Conservation (phyloP, 768 basidiomycete genomes). For the Gymnopilus junonius region DNA sequence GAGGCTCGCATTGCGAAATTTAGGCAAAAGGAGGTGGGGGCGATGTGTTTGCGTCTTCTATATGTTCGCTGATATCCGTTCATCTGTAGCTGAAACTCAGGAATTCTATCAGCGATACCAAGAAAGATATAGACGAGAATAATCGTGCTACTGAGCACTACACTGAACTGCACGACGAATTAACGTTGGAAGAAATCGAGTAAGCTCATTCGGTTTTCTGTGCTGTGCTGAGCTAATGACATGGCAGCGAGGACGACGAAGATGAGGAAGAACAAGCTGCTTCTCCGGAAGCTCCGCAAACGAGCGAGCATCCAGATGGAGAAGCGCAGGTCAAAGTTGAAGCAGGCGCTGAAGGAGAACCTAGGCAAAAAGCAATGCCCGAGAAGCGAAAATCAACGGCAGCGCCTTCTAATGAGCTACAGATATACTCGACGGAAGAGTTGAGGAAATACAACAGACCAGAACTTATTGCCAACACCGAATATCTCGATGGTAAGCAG, state of each 20-base stretch:
- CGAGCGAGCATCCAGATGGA: slow-evolving; percentile 26
- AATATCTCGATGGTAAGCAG: slow-evolving; percentile 80
- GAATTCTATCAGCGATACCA: slow-evolving; percentile 69
- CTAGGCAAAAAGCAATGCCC: slow-evolving; percentile 40
- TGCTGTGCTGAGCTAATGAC: background rate
- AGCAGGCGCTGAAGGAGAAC: slow-evolving; percentile 40
- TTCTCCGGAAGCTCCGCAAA: slow-evolving; percentile 27
- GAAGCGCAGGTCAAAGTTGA: slow-evolving; percentile 15
- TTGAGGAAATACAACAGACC: slow-evolving; percentile 69
- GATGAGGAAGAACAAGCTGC: slow-evolving; percentile 58
- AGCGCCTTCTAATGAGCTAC: slow-evolving; percentile 61
- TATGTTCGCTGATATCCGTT: slow-evolving; percentile 4
- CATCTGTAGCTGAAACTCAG: slow-evolving; percentile 72
- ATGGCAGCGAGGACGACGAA: slow-evolving; percentile 55
- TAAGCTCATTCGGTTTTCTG: slow-evolving; percentile 42
- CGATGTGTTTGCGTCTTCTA: background rate
- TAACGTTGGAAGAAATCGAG: slow-evolving; percentile 87
- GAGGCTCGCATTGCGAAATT: slow-evolving; percentile 79
- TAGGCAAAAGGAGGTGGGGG: slow-evolving; percentile 74
- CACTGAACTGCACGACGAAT: slow-evolving; percentile 69
- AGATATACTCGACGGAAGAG: slow-evolving; percentile 73
- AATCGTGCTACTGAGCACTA: slow-evolving; percentile 64
- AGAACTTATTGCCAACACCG: slow-evolving; percentile 78
- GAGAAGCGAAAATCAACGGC: slow-evolving; percentile 35
- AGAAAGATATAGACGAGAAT: slow-evolving; percentile 62